Evolutionary conservation across 2,329 filamentous ascomycete genomes (phyloP).

Genomic region (Didymella pomorum): DNA sequence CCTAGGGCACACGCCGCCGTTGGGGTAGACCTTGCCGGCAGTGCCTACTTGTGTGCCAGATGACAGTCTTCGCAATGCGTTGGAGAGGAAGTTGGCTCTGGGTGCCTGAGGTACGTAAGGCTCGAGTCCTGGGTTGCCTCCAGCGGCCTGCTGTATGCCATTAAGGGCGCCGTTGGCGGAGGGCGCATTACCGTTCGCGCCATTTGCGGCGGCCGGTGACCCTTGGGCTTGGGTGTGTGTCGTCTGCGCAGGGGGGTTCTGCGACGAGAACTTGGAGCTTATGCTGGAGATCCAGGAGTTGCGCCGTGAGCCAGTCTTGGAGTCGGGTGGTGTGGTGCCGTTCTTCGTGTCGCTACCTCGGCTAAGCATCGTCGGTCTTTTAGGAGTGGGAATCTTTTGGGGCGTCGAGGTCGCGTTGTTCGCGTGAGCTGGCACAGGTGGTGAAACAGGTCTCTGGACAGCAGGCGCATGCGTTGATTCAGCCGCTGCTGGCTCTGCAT

Average conservation of each 20-base stretch:
- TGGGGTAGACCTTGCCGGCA: slow-evolving; percentile 61
- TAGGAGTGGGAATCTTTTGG: slow-evolving; percentile 37
- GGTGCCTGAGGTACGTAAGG: slow-evolving; percentile 80
- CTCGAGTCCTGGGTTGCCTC: slow-evolving; percentile 48
- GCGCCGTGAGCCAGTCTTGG: slow-evolving; percentile 57
- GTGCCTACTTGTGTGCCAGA: slow-evolving; percentile 60
- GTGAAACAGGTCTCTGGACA: slow-evolving; percentile 29
- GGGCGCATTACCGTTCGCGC: slow-evolving; percentile 62
- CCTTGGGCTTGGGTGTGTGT: slow-evolving; percentile 46
- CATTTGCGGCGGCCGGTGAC: slow-evolving; percentile 50
- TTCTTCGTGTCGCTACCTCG: slow-evolving; percentile 52
- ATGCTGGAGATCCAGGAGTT: slow-evolving; percentile 94
- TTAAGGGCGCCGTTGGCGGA: slow-evolving; percentile 51
- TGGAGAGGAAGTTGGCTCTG: slow-evolving; percentile 78
- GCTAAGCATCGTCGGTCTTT: slow-evolving; percentile 54
- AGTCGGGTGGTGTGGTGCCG: slow-evolving; percentile 40
- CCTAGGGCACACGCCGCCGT: slow-evolving; percentile 79
- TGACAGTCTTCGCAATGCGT: slow-evolving; percentile 82
- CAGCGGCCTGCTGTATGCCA: slow-evolving; percentile 46
- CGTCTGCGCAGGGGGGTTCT: slow-evolving; percentile 49
- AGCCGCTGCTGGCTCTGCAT: slow-evolving; percentile 27
- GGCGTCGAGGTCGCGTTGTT: slow-evolving; percentile 31
- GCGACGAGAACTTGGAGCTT: slow-evolving; percentile 86
- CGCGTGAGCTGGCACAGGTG: slow-evolving; percentile 29
- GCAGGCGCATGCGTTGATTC: slow-evolving; percentile 23